Conservation (phyloP, 2,329 filamentous ascomycete genomes). For the Pseudopyricularia javanii region DNA sequence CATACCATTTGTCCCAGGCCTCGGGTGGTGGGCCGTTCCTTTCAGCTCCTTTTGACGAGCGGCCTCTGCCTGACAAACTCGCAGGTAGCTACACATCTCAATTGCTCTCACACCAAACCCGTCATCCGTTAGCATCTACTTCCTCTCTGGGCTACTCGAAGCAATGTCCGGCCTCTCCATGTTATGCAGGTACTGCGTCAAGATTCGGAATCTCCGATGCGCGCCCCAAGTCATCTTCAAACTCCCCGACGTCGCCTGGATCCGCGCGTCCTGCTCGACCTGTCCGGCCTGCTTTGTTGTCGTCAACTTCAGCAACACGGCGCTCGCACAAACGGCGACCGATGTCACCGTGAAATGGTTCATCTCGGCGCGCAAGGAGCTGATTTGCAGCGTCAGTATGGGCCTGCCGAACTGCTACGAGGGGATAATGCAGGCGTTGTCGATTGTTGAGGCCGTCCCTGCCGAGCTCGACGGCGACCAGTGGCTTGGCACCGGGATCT, state of each 20-base stretch:
- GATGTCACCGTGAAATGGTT: background rate
- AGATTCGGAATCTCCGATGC: background rate
- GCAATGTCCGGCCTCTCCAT: no score
- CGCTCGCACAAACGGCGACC: background rate
- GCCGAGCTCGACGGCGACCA: background rate
- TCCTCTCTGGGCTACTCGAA: no score
- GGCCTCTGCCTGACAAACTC: no score
- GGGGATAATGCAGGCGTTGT: background rate
- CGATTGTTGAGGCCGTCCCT: background rate
- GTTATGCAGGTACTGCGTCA: background rate
- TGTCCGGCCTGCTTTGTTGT: background rate
- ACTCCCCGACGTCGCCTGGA: background rate
- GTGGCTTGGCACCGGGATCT: background rate
- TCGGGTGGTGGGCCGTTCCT: no score
- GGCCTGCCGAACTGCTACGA: background rate
- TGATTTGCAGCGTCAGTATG: background rate
- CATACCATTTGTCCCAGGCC: no score
- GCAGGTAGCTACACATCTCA: no score
- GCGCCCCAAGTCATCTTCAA: background rate
- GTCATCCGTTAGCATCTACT: no score
- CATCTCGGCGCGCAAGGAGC: background rate
- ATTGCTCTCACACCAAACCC: no score
- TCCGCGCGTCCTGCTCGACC: background rate
- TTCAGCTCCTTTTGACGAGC: no score
- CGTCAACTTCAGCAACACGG: background rate